A percentile compares a stretch with the other conserved stretches of the same genome.
phyloP scores from a whole-genome alignment of 768 basidiomycete genomes.

The Amanita jacksonii region DNA sequence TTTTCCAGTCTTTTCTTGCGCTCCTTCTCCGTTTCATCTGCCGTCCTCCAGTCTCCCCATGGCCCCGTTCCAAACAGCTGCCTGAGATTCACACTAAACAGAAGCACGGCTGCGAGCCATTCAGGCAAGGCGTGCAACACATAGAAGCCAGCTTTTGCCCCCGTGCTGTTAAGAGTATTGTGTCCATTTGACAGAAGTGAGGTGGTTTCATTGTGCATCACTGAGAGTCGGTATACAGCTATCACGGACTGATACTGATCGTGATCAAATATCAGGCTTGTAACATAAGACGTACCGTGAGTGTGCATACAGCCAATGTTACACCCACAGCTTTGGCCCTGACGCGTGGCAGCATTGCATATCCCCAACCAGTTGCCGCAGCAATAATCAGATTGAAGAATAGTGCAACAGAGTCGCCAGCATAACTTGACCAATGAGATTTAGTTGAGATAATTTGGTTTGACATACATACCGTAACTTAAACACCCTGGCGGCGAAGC shows the following conservation, averaged over 20 bases:
- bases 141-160: slow-evolving; percentile 22
- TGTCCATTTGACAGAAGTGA: slow-evolving; percentile 23
- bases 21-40: slow-evolving; percentile 22
- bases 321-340: slow-evolving; percentile 16
- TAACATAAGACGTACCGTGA: slow-evolving; percentile 21
- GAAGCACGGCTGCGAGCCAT: slow-evolving; percentile 23
- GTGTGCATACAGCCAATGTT: slow-evolving; percentile 15
- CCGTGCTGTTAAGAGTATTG: slow-evolving; percentile 17
- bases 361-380: slow-evolving; percentile 14
- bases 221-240: slow-evolving; percentile 29
- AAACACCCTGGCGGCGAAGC: slow-evolving; percentile 13
- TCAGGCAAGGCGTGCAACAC: slow-evolving; percentile 35
- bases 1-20: slow-evolving; percentile 15
- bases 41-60: slow-evolving; percentile 21
- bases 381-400: slow-evolving; percentile 8
- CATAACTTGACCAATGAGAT: slow-evolving; percentile 13
- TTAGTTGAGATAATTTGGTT: not conserved
- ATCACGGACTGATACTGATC: slow-evolving; percentile 18
- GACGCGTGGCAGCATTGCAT: slow-evolving; percentile 18
- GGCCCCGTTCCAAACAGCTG: slow-evolving; percentile 25
- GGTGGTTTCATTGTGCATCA: slow-evolving; percentile 26
- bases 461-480: not conserved
- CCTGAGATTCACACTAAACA: slow-evolving; percentile 24
- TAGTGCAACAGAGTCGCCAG: slow-evolving; percentile 12
- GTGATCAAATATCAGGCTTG: not conserved